Conservation (phyloP, 106 monocot species). For the Allium cepa region DNA sequence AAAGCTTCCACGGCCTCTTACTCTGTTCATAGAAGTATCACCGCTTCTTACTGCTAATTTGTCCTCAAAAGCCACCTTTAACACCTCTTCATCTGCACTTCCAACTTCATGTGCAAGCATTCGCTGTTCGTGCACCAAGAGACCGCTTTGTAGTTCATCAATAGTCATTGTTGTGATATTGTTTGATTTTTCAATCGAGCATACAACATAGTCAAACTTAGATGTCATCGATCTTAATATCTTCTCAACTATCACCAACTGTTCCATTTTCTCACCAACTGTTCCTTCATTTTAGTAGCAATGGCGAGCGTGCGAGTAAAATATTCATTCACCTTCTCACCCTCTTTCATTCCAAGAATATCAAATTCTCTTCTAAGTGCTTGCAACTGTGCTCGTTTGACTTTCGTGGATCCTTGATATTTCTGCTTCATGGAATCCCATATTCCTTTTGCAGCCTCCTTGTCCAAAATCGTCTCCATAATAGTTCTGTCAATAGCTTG, state of each 20-base stretch:
- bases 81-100: neutral
- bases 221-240: neutral
- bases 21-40: too few species aligned
- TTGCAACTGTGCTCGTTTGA: constrained; percentile 2
- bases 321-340: neutral
- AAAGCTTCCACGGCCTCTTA: neutral
- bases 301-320: neutral
- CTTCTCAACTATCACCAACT: neutral
- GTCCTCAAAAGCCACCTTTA: neutral
- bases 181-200: neutral
- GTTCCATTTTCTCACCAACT: neutral
- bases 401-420: constrained; percentile 2
- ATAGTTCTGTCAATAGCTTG: neutral
- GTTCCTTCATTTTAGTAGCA: neutral
- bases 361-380: constrained; percentile 1
- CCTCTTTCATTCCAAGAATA: neutral
- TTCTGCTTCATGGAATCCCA: constrained; percentile 9
- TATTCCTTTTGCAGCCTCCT: neutral
- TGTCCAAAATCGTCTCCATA: neutral
- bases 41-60: too few species aligned
- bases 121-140: neutral
- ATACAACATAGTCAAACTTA: neutral
- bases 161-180: neutral
- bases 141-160: neutral
- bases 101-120: neutral